Conservation (phyloP, 208 protist genomes). For the Acanthamoeba castellanii region DNA sequence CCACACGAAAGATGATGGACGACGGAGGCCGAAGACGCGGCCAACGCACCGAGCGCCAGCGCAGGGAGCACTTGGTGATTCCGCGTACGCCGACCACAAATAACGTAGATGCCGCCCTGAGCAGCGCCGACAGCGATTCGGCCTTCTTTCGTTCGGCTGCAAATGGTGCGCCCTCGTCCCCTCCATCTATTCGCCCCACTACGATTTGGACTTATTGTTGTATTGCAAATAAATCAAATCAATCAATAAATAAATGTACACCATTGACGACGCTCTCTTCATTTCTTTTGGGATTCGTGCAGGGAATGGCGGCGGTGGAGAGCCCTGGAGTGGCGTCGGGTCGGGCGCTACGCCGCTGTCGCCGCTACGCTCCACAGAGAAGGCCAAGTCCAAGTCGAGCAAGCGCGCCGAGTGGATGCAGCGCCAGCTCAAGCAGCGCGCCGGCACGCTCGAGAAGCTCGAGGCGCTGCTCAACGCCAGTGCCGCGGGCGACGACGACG, state of each 20-base stretch:
- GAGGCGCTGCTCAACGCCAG: not conserved
- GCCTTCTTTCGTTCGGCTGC: not conserved
- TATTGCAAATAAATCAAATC: not conserved
- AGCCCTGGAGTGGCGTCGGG: not conserved
- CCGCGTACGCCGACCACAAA: not conserved
- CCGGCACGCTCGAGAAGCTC: not conserved
- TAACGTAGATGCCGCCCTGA: not conserved
- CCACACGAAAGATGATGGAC: not conserved
- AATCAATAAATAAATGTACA: not conserved
- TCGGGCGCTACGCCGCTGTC: not conserved
- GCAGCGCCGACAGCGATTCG: not conserved
- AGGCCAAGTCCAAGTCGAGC: slow-evolving; percentile 33
- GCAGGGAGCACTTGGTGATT: not conserved
- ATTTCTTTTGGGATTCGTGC: not conserved
- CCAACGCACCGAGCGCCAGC: not conserved
- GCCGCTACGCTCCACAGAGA: not conserved
- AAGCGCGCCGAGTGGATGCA: slow-evolving; percentile 12
- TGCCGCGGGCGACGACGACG: not conserved
- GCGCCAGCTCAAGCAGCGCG: slow-evolving; percentile 14
- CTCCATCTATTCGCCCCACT: not conserved
- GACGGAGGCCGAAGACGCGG: no score
- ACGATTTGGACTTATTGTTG: not conserved
- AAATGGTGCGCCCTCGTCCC: not conserved
- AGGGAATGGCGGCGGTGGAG: not conserved
- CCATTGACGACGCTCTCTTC: not conserved